These are phyloP conservation scores for Endocarpon pusillum DNA, from an alignment of 495 filamentous ascomycete genomes.

Conservation along the genomic window DNA sequence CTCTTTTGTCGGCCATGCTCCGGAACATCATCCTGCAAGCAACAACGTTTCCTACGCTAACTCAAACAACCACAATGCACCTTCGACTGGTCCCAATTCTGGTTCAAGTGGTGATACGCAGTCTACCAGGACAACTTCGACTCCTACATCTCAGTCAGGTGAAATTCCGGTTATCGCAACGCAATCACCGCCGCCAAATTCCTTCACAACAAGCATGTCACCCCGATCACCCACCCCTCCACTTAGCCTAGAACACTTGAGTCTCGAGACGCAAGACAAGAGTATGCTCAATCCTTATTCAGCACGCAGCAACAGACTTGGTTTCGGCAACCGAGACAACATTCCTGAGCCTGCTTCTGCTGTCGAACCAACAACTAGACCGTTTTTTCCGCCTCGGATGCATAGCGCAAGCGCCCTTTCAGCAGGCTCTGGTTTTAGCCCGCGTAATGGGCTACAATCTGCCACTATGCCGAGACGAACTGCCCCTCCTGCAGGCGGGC, in stretches of 20 bases:
- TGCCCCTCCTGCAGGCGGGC: slow-evolving; percentile 26
- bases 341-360: slow-evolving; percentile 23
- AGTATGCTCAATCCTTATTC: slow-evolving; percentile 10
- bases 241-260: slow-evolving; percentile 26
- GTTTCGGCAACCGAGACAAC: slow-evolving; percentile 19
- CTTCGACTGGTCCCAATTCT: too few relatives aligned
- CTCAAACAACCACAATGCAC: neutral
- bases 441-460: slow-evolving; percentile 21
- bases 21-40: slow-evolving; percentile 15
- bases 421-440: slow-evolving; percentile 5
- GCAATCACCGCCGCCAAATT: slow-evolving; percentile 13
- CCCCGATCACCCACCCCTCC: slow-evolving; percentile 16
- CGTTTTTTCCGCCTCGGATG: slow-evolving; percentile 22
- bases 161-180: slow-evolving; percentile 12
- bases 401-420: slow-evolving; percentile 20
- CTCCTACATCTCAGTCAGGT: slow-evolving; percentile 31
- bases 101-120: too few relatives aligned
- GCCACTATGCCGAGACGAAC: slow-evolving; percentile 26
- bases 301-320: slow-evolving; percentile 22
- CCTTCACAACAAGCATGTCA: slow-evolving; percentile 14
- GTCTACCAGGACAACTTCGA: too few relatives aligned
- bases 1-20: slow-evolving; percentile 6
- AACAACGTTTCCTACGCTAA: slow-evolving; percentile 37
- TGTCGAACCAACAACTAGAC: slow-evolving; percentile 18
- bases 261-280: slow-evolving; percentile 18